Conservation (phyloP, 345 rosid species). For the Geranium rotundifolium region DNA sequence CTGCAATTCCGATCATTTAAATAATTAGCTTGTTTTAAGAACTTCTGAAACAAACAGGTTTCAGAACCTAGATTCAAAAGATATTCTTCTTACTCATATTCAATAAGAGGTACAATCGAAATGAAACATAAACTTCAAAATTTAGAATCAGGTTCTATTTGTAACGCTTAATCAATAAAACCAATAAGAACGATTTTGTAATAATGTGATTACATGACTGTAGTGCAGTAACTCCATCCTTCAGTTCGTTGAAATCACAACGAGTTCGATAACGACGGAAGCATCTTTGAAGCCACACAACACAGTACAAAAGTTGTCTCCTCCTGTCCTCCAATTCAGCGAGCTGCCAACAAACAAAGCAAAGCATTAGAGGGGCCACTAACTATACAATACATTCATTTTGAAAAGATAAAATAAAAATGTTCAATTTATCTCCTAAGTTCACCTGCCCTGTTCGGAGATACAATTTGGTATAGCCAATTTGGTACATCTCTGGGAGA, state of each 20-base stretch:
- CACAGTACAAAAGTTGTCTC: constrained; percentile 42
- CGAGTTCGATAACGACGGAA: constrained; percentile 59
- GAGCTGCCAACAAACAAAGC: constrained; percentile 33
- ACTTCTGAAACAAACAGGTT: not conserved
- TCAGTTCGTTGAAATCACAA: constrained; percentile 36
- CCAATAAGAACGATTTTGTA: too few relatives aligned
- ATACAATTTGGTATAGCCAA: constrained; percentile 77
- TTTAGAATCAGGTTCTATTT: not conserved
- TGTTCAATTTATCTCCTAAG: not conserved
- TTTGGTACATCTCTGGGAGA: constrained; percentile 80
- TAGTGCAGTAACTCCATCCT: constrained; percentile 34
- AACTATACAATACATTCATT: too few relatives aligned
- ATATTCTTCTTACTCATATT: too few relatives aligned
- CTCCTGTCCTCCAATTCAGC: constrained; percentile 60
- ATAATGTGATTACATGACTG: constrained; percentile 55
- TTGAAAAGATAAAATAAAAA: too few relatives aligned
- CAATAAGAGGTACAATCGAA: too few relatives aligned
- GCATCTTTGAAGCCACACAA: constrained; percentile 56
- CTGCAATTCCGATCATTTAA: constrained; percentile 25
- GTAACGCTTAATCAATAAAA: too few relatives aligned
- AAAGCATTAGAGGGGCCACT: constrained; percentile 3
- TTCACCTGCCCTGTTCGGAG: constrained; percentile 84
- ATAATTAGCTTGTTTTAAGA: not conserved
- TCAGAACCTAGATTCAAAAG: too few relatives aligned
- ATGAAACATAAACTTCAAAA: not conserved